phyloP scores from a whole-genome alignment of 805 yeast species.

The Starmerella stigmatis region DNA sequence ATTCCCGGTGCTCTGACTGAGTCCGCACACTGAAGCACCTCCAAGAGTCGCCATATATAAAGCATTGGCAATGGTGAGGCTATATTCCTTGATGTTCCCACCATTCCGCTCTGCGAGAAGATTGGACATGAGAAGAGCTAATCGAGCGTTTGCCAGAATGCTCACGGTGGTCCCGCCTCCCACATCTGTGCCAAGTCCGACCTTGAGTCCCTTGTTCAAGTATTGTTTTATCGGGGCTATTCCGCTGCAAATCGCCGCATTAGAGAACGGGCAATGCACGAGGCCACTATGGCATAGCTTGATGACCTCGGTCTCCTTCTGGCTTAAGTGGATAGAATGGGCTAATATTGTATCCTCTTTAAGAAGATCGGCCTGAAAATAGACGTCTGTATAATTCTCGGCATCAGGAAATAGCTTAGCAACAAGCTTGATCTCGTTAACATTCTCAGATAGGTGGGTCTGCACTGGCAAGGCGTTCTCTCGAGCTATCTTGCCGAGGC shows the following conservation, averaged over 20 bases:
- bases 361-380: constrained; percentile 52
- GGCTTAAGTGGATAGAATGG: constrained; percentile 71
- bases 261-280: constrained; percentile 92
- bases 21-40: constrained; percentile 67
- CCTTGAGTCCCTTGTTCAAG: constrained; percentile 55
- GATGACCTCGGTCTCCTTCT: constrained; percentile 52
- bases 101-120: constrained; percentile 52
- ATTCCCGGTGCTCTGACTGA: constrained; percentile 51
- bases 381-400: constrained; percentile 63
- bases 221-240: constrained; percentile 72
- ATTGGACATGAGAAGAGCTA: constrained; percentile 61
- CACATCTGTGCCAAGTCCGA: constrained; percentile 71
- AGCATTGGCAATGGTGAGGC: constrained; percentile 58
- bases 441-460: constrained; percentile 83
- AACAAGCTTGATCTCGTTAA: constrained; percentile 66
- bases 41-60: constrained; percentile 77
- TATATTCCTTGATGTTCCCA: constrained; percentile 30
- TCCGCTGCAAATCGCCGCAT: constrained; percentile 79
- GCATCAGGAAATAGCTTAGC: constrained; percentile 59
- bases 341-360: constrained; percentile 67
- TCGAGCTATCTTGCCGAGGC: constrained; percentile 52
- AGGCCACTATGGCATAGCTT: constrained; percentile 53
- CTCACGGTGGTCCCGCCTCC: constrained; percentile 69
- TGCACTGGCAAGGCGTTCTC: constrained; percentile 54
- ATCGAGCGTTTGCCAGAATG: constrained; percentile 54